Conservation (phyloP, 371 early-diverging fungal species). For the Mortierella sp. region DNA sequence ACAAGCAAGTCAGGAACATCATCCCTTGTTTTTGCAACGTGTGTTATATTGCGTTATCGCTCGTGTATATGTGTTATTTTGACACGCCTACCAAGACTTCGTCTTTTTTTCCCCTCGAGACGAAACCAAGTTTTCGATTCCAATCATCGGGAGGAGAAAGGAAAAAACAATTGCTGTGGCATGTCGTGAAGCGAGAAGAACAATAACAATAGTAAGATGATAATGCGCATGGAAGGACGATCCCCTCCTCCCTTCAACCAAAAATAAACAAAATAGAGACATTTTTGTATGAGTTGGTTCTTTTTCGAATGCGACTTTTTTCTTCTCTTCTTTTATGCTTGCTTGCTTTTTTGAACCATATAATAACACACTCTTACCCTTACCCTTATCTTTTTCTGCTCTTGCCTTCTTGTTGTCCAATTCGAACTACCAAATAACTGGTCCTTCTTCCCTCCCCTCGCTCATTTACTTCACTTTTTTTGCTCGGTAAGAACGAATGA, state of each 20-base stretch:
- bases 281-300: background rate
- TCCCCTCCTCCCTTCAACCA: background rate
- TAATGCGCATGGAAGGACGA: background rate
- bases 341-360: background rate
- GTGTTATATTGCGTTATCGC: too few relatives aligned
- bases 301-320: background rate
- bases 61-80: too few relatives aligned
- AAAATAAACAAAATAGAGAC: constrained; percentile 1
- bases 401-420: background rate
- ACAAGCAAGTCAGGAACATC: background rate
- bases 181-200: background rate
- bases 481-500: background rate
- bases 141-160: background rate
- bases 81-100: background rate
- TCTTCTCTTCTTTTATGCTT: too few relatives aligned
- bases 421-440: background rate
- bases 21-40: background rate
- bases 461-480: background rate
- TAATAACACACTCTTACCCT: background rate
- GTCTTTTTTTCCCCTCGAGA: background rate
- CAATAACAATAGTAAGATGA: background rate
- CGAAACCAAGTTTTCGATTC: constrained; percentile 7
- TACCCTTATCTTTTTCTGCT: background rate
- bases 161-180: too few relatives aligned
- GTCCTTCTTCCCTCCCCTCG: background rate